Evolutionary conservation across 176 grass and related monocot species (phyloP), one percentile per base, ranked within the genome.

Genomic region (Chloris gayana): DNA sequence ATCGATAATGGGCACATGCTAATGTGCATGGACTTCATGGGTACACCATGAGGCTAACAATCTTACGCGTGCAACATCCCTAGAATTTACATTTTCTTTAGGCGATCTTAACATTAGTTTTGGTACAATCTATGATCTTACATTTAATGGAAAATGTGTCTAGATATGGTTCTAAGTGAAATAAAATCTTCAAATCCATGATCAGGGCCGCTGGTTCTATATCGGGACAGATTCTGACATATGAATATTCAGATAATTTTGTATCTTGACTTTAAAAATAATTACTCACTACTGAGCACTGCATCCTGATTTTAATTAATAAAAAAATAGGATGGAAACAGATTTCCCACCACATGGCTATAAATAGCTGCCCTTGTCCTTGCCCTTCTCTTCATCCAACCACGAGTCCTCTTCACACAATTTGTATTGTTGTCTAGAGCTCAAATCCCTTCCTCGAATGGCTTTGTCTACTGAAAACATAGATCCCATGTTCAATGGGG

Each of bases 311-410:
- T 19, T 7, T 0, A 69, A 29, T 49, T 51, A 71, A 63, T 64
- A 12, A 29, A 53, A 38, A 32, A 29, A 53, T 29, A 32, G 7
- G 10, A 30, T 11, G 2, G 24, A 3, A n/a, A 7, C 42, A 0
- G 30, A n/a, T 56, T 56, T 35, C 34, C 6, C n/a, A 3, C 25
- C 58, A 14, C 10, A 1, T 14, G 32, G 31, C 57, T 85, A 79
- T 72, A 85, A 78, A 85, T 72, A 85, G 24, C 0, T 2, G 10
- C 12, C 22, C n/a, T 15, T 64, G 26, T 72, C 26, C 17, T 22
- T 14, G 0, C 14, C 50, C 29, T n/a, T 51, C 56, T 76, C 19
- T 1, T 1, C 47, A 56, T 69, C 56, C 30, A 22, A 31, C 1
- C 9, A 46, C 31, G 22, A 57, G 8, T 24, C 5, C 7, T 60